Evolutionary conservation across 225 moss, liverwort and hornwort genomes (phyloP).

Genomic region (Pleurozium schreberi): DNA sequence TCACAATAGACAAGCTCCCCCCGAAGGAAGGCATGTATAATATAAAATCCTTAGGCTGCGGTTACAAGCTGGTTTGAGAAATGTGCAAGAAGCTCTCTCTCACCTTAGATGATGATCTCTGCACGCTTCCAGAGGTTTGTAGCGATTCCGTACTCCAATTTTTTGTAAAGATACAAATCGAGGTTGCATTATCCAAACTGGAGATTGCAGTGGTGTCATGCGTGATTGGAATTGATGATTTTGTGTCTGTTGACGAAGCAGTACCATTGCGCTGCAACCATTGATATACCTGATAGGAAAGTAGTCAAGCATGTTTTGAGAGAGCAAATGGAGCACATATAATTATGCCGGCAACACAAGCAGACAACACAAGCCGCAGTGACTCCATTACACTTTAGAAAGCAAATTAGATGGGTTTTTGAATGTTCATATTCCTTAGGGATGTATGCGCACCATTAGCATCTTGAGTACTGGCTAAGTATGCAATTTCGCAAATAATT

Average conservation of each 20-base stretch:
- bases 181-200: background rate
- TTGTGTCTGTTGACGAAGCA: background rate
- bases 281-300: background rate
- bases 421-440: background rate
- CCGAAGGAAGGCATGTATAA: background rate
- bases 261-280: background rate
- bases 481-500: background rate
- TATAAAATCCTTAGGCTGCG: background rate
- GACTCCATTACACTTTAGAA: background rate
- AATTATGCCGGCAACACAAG: no score
- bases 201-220: background rate
- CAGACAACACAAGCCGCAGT: background rate
- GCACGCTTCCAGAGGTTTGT: background rate
- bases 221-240: background rate
- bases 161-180: background rate
- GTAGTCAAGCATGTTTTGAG: background rate
- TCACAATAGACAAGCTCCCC: background rate
- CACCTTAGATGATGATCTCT: background rate
- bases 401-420: background rate
- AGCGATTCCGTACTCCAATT: slow-evolving; percentile 6
- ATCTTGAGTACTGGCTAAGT: background rate
- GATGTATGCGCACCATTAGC: background rate
- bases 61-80: background rate
- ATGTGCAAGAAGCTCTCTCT: background rate
- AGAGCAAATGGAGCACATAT: background rate